phyloP scores from a whole-genome alignment of 1,284 basidiomycete genomes.

The Ustilago trichophora region DNA sequence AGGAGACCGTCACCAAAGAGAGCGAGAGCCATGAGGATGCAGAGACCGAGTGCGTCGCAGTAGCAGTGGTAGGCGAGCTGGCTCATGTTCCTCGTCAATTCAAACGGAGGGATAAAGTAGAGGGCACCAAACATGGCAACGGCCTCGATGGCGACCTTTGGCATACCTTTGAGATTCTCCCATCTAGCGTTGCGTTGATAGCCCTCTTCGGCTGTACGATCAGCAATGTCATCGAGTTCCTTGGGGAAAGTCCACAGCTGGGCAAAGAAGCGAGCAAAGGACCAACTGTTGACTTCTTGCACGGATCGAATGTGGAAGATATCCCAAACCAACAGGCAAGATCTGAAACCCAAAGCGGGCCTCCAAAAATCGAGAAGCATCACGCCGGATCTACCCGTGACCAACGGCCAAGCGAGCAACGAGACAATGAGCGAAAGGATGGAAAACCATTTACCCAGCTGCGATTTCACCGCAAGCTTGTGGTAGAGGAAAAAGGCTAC shows the following conservation, averaged over 20 bases:
- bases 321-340: constrained; percentile 62
- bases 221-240: constrained; percentile 55
- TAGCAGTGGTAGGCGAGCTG: constrained; percentile 59
- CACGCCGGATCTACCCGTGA: constrained; percentile 51
- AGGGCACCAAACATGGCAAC: constrained; percentile 45
- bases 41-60: constrained; percentile 50
- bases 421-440: constrained; percentile 45
- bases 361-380: constrained; percentile 64
- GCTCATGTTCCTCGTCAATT: constrained; percentile 51
- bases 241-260: constrained; percentile 65
- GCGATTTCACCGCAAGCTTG: constrained; percentile 41
- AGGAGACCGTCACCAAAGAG: constrained; percentile 59
- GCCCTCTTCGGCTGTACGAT: constrained; percentile 50
- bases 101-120: constrained; percentile 60
- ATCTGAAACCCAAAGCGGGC: constrained; percentile 63
- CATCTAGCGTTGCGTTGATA: constrained; percentile 47
- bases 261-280: constrained; percentile 53
- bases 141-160: constrained; percentile 51
- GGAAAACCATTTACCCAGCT: constrained; percentile 42
- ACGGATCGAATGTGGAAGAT: constrained; percentile 59
- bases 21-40: constrained; percentile 59
- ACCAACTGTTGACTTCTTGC: constrained; percentile 59
- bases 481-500: constrained; percentile 59
- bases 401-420: constrained; percentile 54
- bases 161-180: constrained; percentile 56